Evolutionary conservation across 257 asterid genomes (phyloP).

Genomic region (Przewalskia tangutica): DNA sequence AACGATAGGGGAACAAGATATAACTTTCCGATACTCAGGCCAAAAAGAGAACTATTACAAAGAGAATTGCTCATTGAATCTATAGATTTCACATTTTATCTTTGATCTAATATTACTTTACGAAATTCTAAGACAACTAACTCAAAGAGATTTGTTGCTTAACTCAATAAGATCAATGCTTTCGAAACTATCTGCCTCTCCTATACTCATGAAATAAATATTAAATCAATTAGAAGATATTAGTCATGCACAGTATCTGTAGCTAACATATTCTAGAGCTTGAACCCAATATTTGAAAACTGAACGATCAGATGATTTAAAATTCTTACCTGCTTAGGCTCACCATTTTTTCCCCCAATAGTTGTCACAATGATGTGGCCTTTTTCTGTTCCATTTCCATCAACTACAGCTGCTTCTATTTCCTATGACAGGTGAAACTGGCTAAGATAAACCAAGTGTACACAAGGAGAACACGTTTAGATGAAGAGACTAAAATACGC

Average conservation of each 20-base stretch:
- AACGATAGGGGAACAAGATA: background rate
- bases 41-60: background rate
- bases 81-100: background rate
- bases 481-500: background rate
- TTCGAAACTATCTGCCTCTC: too few species aligned
- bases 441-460: background rate
- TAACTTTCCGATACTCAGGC: background rate
- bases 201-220: background rate
- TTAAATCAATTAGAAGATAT: background rate
- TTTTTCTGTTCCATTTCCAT: constrained; percentile 90
- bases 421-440: constrained; percentile 36
- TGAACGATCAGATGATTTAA: background rate
- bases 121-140: background rate
- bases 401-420: constrained; percentile 79
- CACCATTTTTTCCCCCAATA: constrained; percentile 88
- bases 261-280: background rate
- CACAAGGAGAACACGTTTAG: background rate
- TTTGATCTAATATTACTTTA: background rate
- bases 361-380: constrained; percentile 94
- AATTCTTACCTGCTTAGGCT: constrained; percentile 68
- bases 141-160: background rate
- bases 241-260: background rate
- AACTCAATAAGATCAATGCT: background rate
- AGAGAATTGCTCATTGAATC: background rate
- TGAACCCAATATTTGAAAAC: background rate